Percentiles rank a stretch among this genome's conserved stretches.
Evolutionary conservation across 1,139 yeast species (phyloP).

Genomic region (Hanseniaspora gamundiae): DNA sequence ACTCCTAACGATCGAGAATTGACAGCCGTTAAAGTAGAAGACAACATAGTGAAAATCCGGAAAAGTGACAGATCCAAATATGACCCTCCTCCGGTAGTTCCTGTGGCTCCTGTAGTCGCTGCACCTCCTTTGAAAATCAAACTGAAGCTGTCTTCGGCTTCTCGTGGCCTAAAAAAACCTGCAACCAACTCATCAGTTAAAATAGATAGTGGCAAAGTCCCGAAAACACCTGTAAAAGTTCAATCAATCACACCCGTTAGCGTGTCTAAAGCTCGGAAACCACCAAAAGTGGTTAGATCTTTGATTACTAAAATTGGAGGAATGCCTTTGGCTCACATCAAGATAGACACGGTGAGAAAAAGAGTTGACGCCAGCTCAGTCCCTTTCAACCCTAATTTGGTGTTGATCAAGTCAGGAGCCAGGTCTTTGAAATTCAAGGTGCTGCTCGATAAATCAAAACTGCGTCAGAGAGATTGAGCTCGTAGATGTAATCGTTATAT

Average conservation of each 20-base stretch:
- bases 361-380: slow-evolving; percentile 20
- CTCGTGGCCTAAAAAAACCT: background rate
- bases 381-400: slow-evolving; percentile 20
- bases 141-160: background rate
- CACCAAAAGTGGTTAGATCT: slow-evolving; percentile 9
- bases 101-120: background rate
- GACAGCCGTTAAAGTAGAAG: background rate
- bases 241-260: background rate
- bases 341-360: slow-evolving; percentile 14
- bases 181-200: background rate
- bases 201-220: background rate
- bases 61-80: slow-evolving; percentile 12
- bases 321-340: slow-evolving; percentile 22
- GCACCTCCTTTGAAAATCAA: slow-evolving; percentile 4
- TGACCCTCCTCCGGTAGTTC: background rate
- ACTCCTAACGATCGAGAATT: slow-evolving; percentile 39
- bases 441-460: background rate
- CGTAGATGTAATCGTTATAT: background rate
- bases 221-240: background rate
- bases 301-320: slow-evolving; percentile 19
- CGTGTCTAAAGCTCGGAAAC: slow-evolving; percentile 1
- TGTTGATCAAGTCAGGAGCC: slow-evolving; percentile 18
- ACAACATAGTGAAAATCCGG: slow-evolving; percentile 32
- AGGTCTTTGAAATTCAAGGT: slow-evolving; percentile 20
- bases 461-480: slow-evolving; percentile 7